Percentiles rank a stretch among this genome's conserved stretches.
Conservation (phyloP, 345 rosid species). For the Brassica juncea region DNA sequence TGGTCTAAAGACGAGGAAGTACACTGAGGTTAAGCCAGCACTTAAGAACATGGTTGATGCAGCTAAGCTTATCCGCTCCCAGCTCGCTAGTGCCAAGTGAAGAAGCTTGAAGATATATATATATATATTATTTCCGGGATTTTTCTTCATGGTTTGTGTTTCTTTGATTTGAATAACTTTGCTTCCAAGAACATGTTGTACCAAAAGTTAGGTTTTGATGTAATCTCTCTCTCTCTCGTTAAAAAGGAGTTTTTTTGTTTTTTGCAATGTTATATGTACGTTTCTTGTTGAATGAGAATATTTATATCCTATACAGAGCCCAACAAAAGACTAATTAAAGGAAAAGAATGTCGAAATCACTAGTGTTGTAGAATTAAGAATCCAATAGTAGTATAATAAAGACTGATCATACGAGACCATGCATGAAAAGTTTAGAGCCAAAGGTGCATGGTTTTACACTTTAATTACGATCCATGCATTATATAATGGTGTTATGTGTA, state of each 20-base stretch:
- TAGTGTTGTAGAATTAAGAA: neutral
- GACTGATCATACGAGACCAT: neutral
- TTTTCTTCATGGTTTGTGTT: constrained; percentile 24
- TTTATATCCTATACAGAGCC: neutral
- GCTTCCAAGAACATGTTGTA: constrained; percentile 5
- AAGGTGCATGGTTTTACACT: neutral
- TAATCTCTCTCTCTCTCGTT: constrained; percentile 6
- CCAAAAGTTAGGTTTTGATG: constrained; percentile 35
- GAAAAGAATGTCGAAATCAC: neutral
- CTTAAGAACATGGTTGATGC: too few species aligned
- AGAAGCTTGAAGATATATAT: too few species aligned
- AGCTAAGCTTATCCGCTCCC: too few species aligned
- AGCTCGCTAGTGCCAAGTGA: too few species aligned
- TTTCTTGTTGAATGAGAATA: constrained; percentile 22
- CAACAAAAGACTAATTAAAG: neutral
- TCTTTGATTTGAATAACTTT: constrained; percentile 34
- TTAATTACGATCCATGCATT: neutral
- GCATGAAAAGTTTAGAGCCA: neutral
- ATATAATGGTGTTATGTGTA: neutral
- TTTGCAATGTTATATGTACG: constrained; percentile 18
- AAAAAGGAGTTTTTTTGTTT: neutral
- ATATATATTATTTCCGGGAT: neutral
- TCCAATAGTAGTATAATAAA: neutral
- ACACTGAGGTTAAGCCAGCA: too few species aligned
- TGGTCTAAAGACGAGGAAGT: too few species aligned